Conservation (phyloP, 768 basidiomycete genomes). For the Boletus speciosus region DNA sequence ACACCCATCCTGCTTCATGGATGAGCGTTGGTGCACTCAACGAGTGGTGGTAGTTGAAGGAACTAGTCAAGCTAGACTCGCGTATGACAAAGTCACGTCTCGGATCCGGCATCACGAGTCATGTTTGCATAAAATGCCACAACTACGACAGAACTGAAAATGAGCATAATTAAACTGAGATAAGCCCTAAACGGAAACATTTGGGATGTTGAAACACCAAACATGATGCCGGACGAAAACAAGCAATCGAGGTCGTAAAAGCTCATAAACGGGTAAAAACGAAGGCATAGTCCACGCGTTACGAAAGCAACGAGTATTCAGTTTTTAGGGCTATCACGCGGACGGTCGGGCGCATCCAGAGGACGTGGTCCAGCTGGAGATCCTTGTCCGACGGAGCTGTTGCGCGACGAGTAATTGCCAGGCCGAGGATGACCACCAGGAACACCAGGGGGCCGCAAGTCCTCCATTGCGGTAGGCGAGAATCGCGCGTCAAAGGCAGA, state of each 20-base stretch:
- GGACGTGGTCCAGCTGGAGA: conserved; percentile 45
- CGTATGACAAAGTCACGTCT: conserved; percentile 6
- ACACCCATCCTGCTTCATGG: conserved; percentile 71
- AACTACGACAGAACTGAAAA: conserved; percentile 6
- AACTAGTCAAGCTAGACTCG: not conserved
- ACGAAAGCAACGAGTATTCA: conserved; percentile 9
- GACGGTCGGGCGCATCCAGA: conserved; percentile 26
- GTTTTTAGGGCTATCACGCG: conserved; percentile 26
- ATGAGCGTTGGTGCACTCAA: not conserved
- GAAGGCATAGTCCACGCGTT: conserved; percentile 7
- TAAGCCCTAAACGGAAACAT: conserved; percentile 11
- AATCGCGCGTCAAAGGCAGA: conserved; percentile 58
- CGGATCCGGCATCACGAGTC: not conserved
- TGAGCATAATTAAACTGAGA: conserved; percentile 15
- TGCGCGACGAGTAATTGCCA: conserved; percentile 40
- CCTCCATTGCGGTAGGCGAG: conserved; percentile 36
- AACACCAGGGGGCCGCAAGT: conserved; percentile 27
- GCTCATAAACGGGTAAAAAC: conserved; percentile 3
- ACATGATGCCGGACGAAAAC: conserved; percentile 14
- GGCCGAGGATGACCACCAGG: conserved; percentile 27
- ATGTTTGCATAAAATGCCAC: conserved; percentile 5
- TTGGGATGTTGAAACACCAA: conserved; percentile 13
- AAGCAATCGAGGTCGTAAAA: conserved; percentile 12
- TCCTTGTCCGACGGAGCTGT: conserved; percentile 50
- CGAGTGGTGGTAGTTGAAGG: not conserved